Evolutionary conservation across 2,329 filamentous ascomycete genomes (phyloP), one percentile per base, ranked within the genome.

Genomic region (Colletotrichum tropicale): DNA sequence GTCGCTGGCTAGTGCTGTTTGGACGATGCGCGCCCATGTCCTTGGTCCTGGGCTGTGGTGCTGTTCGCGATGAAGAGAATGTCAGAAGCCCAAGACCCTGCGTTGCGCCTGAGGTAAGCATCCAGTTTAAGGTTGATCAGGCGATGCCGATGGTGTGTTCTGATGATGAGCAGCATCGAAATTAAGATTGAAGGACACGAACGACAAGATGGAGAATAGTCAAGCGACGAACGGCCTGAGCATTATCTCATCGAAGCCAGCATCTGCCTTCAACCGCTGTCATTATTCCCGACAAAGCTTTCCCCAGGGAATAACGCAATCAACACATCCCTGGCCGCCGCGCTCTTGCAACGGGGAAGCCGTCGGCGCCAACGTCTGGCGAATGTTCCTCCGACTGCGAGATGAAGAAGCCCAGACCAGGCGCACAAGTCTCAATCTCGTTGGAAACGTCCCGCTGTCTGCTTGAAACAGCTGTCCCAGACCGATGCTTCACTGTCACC

Each of bases 401-500:
- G 61, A 68, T 55, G 61, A 71, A 21, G n/a, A 21, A 56, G 55
- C 43, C 36, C 60, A 62, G 61, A 48, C 61, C 52, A 75, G 61
- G 67, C 71, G 68, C 30, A 52, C 58, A 43, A 38, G 66, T 26
- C 30, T 71, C 62, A 62, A 72, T 75, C 55, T 75, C 48, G 62
- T 72, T 48, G 56, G 68, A 72, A 75, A 72, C 69, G 38, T 32
- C 36, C 56, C 56, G 32, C 24, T 36, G 62, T 73, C 73, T 73
- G 73, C 64, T 75, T 71, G 73, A 75, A 75, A 75, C 73, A 61
- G 64, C 38, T 16, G 58, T 75, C 69, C 56, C 73, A 67, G 58
- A 67, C 68, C 55, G 62, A 75, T 43, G 69, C 61, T 72, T 71
- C 73, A 48, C 62, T 43, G 34, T 34, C 34, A 30, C 32, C 55